Conservation (phyloP, 768 basidiomycete genomes). For the Agaricus sinodeliciosus region DNA sequence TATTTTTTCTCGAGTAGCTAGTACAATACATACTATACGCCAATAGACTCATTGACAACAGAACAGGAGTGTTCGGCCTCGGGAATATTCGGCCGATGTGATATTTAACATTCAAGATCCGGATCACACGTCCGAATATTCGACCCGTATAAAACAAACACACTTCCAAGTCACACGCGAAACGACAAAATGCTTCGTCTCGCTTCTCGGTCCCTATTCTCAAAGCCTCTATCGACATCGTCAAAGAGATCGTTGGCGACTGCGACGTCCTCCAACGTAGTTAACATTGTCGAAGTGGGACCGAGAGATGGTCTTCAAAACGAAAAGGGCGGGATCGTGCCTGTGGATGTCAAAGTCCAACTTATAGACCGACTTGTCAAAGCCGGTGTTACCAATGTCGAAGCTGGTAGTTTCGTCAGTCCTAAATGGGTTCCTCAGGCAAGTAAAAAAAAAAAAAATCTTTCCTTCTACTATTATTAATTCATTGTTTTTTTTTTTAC, state of each 20-base stretch:
- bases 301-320: constrained; percentile 92
- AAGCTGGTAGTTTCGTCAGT: constrained; percentile 87
- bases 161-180: not conserved
- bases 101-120: not conserved
- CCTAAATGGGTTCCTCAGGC: constrained; percentile 94
- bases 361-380: constrained; percentile 68
- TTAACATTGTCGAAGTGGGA: constrained; percentile 83
- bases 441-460: constrained; percentile 6
- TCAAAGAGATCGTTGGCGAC: constrained; percentile 7
- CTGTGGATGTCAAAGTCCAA: constrained; percentile 69
- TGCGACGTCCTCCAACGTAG: constrained; percentile 24
- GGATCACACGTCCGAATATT: not conserved
- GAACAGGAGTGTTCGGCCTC: not conserved
- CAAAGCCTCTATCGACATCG: not conserved
- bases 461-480: too few species aligned
- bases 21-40: too few species aligned
- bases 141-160: not conserved
- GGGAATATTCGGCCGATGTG: not conserved
- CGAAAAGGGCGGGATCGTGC: constrained; percentile 59
- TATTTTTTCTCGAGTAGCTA: not conserved
- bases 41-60: too few species aligned
- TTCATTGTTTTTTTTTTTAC: too few species aligned
- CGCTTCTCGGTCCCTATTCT: not conserved
- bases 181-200: constrained; percentile 2
- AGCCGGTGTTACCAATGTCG: constrained; percentile 66